A percentile compares a stretch with the other conserved stretches of the same genome.
These are phyloP conservation scores for Mycena indigotica DNA, from an alignment of 768 basidiomycete species.

Conservation along the genomic window DNA sequence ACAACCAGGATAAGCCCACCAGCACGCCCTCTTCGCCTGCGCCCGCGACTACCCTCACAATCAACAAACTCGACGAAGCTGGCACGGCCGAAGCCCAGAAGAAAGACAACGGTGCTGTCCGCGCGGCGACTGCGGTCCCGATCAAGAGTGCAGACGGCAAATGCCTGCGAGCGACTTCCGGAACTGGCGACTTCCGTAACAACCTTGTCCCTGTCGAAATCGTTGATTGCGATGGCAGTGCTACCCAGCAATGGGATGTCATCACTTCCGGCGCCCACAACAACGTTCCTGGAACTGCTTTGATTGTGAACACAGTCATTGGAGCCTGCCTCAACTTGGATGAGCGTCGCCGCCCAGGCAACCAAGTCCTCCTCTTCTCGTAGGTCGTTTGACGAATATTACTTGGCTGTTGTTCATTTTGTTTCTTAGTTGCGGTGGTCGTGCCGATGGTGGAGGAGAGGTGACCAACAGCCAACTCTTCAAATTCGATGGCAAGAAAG, in stretches of 20 bases:
- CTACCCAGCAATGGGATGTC: constrained; percentile 23
- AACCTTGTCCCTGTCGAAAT: constrained; percentile 23
- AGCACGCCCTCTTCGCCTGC: constrained; percentile 5
- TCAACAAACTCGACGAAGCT: constrained; percentile 12
- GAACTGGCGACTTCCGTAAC: constrained; percentile 26
- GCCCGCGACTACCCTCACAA: constrained; percentile 1
- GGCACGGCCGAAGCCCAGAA: constrained; percentile 23
- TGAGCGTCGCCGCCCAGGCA: constrained; percentile 21
- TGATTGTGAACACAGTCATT: constrained; percentile 24
- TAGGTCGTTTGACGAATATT: neutral
- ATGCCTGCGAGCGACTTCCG: constrained; percentile 19
- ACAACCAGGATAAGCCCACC: neutral
- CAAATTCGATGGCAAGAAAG: constrained; percentile 13
- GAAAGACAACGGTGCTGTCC: constrained; percentile 25
- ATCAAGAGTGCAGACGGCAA: constrained; percentile 20
- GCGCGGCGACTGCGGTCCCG: constrained; percentile 11
- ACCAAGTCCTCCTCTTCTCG: constrained; percentile 22
- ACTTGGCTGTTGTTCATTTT: neutral
- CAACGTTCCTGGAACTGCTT: constrained; percentile 19
- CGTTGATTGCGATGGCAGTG: constrained; percentile 20
- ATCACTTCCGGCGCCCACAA: constrained; percentile 25
- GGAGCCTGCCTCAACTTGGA: constrained; percentile 30
- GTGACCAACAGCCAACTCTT: constrained; percentile 28
- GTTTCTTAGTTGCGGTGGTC: constrained; percentile 9
- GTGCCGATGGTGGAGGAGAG: constrained; percentile 14